phyloP scores from a whole-genome alignment of 371 early-diverging fungal genomes.

The Rhizoclosmatium hyalinum region DNA sequence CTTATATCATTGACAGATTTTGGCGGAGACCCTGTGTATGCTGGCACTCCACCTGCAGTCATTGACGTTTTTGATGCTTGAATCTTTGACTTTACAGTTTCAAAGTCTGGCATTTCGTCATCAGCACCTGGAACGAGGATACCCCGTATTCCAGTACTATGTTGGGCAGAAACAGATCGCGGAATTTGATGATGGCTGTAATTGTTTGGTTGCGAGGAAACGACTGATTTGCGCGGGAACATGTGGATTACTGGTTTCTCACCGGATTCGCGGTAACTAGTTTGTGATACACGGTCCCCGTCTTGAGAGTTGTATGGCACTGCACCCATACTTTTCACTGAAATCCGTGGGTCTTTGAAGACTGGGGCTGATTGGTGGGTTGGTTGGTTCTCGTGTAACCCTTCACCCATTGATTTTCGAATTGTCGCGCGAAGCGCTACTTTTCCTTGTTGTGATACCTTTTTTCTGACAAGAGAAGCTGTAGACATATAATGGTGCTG shows the following conservation, averaged over 20 bases:
- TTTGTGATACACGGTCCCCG: not conserved
- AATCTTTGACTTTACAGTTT: not conserved
- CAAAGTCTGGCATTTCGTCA: not conserved
- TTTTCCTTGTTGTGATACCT: slow-evolving; percentile 27
- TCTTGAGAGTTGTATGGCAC: not conserved
- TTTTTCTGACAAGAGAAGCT: slow-evolving; percentile 14
- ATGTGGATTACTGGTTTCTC: slow-evolving; percentile 37
- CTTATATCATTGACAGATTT: not conserved
- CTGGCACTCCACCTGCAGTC: not conserved
- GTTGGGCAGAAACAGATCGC: not conserved
- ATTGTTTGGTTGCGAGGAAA: not conserved
- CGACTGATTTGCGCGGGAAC: slow-evolving; percentile 35
- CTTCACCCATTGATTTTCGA: slow-evolving; percentile 26
- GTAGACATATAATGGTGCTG: not conserved
- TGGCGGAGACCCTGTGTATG: not conserved
- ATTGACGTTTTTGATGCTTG: not conserved
- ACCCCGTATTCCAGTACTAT: not conserved
- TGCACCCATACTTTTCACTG: not conserved
- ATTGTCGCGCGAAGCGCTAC: slow-evolving; percentile 16
- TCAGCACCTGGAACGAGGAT: not conserved
- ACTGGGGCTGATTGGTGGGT: slow-evolving; percentile 7
- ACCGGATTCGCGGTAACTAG: not conserved
- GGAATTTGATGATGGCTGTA: not conserved
- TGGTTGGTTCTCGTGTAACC: not conserved
- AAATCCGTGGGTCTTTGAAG: not conserved